Base-by-base conservation (phyloP, 495 filamentous ascomycete genomes). In the Trichoderma virens region DNA sequence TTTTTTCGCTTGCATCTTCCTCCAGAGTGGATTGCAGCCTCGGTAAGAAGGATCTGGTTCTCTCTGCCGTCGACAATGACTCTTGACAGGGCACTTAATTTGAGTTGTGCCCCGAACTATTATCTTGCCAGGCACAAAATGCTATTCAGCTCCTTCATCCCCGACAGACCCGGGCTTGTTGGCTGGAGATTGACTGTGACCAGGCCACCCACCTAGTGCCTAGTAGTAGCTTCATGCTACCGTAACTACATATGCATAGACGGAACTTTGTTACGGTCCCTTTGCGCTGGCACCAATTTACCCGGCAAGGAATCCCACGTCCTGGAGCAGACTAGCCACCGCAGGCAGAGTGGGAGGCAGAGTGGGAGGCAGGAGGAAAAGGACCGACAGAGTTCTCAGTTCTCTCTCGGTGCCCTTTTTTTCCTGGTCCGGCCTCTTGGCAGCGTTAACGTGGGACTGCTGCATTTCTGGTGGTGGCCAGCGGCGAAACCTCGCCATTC, bases 221-320 rank as follows among this genome's bases (percentile, higher is more conserved):
- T 47, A 14, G 4, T 16, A 41, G 16, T n/a, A 23, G 18, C 20
- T 3, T 23, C n/a, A 20, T n/a, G n/a, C n/a, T 23, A 20, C 43
- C 5, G 38, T 2, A 47, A 47, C 20, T 7, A 47, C 3, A 8
- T 18, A 47, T 47, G 43, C 43, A 20, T n/a, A 47, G 43, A 18
- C 43, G n/a, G n/a, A 47, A 47, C 43, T 23, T 25, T 47, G 43
- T 47, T 18, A 47, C 20, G 43, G 43, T 23, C n/a, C 18, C 43
- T 47, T 25, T 47, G n/a, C 20, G 43, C n/a, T 47, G 18, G 43
- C 16, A 47, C n/a, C 43, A 1, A 47, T 47, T 47, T 47, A 47
- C 43, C 43, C 43, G 43, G n/a, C 41, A 45, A 47, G n/a, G 43
- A n/a, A n/a, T 47, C 18, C n/a, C 43, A 47, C 43, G 43, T 47